Base-by-base conservation (phyloP, 331 rosid genomes). In the Stylosanthes scabra region DNA sequence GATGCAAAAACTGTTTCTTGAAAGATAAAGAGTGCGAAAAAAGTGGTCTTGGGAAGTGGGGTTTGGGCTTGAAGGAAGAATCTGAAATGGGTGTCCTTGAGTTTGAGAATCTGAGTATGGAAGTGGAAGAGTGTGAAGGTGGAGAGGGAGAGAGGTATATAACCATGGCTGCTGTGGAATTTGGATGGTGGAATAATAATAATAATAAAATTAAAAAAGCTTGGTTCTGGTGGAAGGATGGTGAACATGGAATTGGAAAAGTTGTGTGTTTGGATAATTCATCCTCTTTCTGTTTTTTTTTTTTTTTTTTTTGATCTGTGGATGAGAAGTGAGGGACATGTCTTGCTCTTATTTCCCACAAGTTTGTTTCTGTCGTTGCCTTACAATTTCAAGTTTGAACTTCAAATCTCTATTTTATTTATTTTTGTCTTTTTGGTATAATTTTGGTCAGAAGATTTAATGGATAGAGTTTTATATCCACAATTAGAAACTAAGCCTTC, bases 1-100 rank as follows among this genome's bases (percentile, higher is more conserved):
- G 70, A 39, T 58, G 47, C 14, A 90, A 80, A 69, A 84, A 74
- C 0, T 62, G 89, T 62, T 68, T 85, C 83, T 82, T 86, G 85
- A 27, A 49, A 3, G 81, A 77, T 78, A 59, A 82, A 3, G 92
- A 75, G 52, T 71, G 46, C 52, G 82, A 55, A 8, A 37, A 8
- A 44, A 58, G 67, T 15, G 94, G 66, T 79, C 83, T 89, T 46
- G 89, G 68, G 64, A 82, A 86, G 70, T 80, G 90, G 84, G 92
- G 56, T 78, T 72, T 89, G 74, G 83, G 56, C 49, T 73, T 93
- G 0, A 74, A n/a, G 6, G 88, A 77, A 20, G 81, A 46, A 49
- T 55, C 84, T 13, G 88, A 77, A 60, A 88, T 74, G 83, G 88
- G 84, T 50, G 78, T 58, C 74, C 78, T 88, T 1, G 91, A 80